Evolutionary conservation across 768 basidiomycete genomes (phyloP).

Genomic region (Cubamyces lactineus): DNA sequence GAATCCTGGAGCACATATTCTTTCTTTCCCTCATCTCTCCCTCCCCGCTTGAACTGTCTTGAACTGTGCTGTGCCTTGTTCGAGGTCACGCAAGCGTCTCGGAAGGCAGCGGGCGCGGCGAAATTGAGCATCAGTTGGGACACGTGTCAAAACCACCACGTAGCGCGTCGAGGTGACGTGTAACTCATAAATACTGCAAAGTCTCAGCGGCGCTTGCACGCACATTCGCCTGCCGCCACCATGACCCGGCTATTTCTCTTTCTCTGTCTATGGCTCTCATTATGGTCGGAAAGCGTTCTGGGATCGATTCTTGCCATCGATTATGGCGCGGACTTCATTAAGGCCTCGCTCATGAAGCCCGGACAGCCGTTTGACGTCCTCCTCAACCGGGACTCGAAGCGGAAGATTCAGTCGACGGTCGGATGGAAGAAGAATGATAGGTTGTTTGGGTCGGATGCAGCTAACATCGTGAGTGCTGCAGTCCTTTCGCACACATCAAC

Average conservation of each 20-base stretch:
- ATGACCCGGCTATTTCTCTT: conserved; percentile 29
- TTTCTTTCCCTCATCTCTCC: too few relatives aligned
- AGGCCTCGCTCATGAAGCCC: conserved; percentile 70
- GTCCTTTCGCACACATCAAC: background rate
- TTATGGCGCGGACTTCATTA: conserved; percentile 98
- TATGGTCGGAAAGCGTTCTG: conserved; percentile 33
- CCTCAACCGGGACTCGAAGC: conserved; percentile 94
- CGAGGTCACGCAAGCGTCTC: background rate
- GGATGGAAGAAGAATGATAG: conserved; percentile 92
- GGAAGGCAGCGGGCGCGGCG: background rate
- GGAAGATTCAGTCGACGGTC: conserved; percentile 90
- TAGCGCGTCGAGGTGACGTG: conserved; percentile 25
- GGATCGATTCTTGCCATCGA: conserved; percentile 93
- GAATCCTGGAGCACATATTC: too few relatives aligned
- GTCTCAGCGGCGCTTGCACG: conserved; percentile 7
- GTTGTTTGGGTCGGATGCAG: conserved; percentile 87
- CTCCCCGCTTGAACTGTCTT: too few relatives aligned
- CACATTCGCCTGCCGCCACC: conserved; percentile 21
- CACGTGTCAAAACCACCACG: conserved; percentile 24
- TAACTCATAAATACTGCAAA: conserved; percentile 17
- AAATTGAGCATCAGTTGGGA: conserved; percentile 6
- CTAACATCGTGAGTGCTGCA: conserved; percentile 69
- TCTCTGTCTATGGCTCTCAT: conserved; percentile 28
- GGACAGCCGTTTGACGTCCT: conserved; percentile 87
- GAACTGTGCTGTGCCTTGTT: background rate